These are phyloP conservation scores for Prunus padus DNA, from an alignment of 306 rosid species.

Conservation along the genomic window DNA sequence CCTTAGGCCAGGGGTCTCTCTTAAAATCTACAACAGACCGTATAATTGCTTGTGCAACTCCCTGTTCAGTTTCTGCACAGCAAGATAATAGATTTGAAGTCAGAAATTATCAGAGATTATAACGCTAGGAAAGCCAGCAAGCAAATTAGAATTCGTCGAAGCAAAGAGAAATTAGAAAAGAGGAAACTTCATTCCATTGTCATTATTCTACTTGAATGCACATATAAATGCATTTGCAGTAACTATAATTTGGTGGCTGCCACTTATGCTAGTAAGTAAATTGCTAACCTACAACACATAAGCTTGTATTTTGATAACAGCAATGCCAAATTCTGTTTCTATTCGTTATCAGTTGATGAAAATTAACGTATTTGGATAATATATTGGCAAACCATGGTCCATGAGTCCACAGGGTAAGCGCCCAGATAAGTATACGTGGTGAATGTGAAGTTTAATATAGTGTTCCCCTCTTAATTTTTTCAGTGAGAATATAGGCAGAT, in stretches of 20 bases:
- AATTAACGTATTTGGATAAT: not conserved
- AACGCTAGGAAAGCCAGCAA: not conserved
- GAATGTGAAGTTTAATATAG: not conserved
- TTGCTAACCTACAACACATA: not conserved
- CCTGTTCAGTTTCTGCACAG: constrained; percentile 95
- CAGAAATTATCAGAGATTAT: not conserved
- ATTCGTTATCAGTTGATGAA: not conserved
- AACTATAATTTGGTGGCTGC: not conserved
- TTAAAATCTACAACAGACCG: constrained; percentile 81
- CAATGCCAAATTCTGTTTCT: not conserved
- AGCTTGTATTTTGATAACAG: not conserved
- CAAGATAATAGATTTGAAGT: constrained; percentile 10
- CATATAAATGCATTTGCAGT: not conserved
- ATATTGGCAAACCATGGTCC: not conserved
- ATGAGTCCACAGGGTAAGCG: not conserved
- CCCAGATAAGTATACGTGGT: not conserved
- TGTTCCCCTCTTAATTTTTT: not conserved
- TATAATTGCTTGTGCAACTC: constrained; percentile 97
- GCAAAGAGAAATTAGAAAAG: not conserved
- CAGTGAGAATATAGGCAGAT: not conserved
- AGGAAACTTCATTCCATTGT: not conserved
- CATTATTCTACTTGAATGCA: not conserved
- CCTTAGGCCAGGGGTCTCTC: constrained; percentile 97
- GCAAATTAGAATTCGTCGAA: not conserved
- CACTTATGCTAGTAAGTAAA: not conserved